Evolutionary conservation across 2,329 filamentous ascomycete genomes (phyloP).

Genomic region (Sporothrix pallida): DNA sequence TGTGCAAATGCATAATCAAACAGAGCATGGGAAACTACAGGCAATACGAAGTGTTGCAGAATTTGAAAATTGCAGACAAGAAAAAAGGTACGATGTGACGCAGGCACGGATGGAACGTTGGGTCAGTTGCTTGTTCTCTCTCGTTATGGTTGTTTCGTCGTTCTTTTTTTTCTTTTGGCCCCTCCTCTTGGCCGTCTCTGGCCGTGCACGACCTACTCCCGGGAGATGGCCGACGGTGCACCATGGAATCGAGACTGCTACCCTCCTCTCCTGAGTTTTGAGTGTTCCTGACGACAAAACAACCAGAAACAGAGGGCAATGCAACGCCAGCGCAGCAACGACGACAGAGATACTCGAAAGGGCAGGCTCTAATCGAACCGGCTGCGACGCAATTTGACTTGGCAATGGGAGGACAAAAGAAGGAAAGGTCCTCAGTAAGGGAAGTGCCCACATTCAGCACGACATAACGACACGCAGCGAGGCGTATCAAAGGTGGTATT

Average conservation of each 20-base stretch:
- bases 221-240: background rate
- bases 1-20: too few species aligned
- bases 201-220: background rate
- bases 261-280: background rate
- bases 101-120: constrained; percentile 5
- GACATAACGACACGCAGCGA: background rate
- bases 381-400: too few species aligned
- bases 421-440: too few species aligned
- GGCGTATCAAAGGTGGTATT: background rate
- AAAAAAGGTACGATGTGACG: background rate
- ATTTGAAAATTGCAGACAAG: background rate
- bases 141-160: background rate
- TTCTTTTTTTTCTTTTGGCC: background rate
- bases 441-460: background rate
- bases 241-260: background rate
- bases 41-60: background rate
- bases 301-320: background rate
- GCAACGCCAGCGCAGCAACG: background rate
- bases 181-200: background rate
- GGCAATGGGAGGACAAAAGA: too few species aligned
- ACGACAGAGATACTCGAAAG: constrained; percentile 8
- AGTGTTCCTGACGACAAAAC: too few species aligned
- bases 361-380: constrained; percentile 3
- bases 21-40: too few species aligned
- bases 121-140: constrained; percentile 1